Evolutionary conservation across 208 protist genomes (phyloP).

Genomic region (Leishmania martiniquensis): DNA sequence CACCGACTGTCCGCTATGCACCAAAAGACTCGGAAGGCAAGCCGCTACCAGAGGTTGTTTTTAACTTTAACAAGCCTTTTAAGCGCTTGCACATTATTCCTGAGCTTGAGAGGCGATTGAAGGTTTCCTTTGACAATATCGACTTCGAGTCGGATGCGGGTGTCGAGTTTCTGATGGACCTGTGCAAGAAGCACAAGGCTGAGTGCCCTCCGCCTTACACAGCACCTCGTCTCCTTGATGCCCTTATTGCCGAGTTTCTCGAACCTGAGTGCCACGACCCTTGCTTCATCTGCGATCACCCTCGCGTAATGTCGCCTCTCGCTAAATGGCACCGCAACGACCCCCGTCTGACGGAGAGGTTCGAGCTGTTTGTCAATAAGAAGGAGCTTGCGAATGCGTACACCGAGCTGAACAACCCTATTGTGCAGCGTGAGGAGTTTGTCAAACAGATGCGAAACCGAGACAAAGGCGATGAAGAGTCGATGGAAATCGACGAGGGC

Average conservation of each 20-base stretch:
- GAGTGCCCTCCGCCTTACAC: slow-evolving; percentile 96
- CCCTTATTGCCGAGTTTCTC: slow-evolving; percentile 96
- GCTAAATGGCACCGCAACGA: slow-evolving; percentile 98
- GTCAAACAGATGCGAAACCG: slow-evolving; percentile 95
- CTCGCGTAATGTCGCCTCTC: slow-evolving; percentile 99
- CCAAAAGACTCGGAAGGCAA: slow-evolving; percentile 90
- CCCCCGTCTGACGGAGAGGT: slow-evolving; percentile 97
- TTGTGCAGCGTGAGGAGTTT: slow-evolving; percentile 99
- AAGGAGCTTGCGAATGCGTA: slow-evolving; percentile 99
- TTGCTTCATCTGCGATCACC: slow-evolving; percentile 99
- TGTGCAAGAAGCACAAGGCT: slow-evolving; percentile 93
- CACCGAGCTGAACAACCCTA: slow-evolving; percentile 99
- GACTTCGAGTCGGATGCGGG: slow-evolving; percentile 80
- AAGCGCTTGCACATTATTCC: slow-evolving; percentile 96
- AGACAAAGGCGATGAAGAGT: slow-evolving; percentile 98
- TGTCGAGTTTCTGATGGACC: slow-evolving; percentile 87
- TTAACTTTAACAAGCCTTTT: slow-evolving; percentile 99
- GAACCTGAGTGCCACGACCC: slow-evolving; percentile 98
- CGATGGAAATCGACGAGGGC: slow-evolving; percentile 97
- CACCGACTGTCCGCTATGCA: slow-evolving; percentile 95
- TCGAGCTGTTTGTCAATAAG: slow-evolving; percentile 99
- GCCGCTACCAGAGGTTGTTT: slow-evolving; percentile 78
- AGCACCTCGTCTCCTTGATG: slow-evolving; percentile 97
- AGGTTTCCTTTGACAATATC: slow-evolving; percentile 82
- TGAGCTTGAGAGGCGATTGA: slow-evolving; percentile 93